Evolutionary conservation across 352 stramenopile genomes (phyloP), one percentile per base, ranked within the genome.

Genomic region (Phytophthora pinifolia): DNA sequence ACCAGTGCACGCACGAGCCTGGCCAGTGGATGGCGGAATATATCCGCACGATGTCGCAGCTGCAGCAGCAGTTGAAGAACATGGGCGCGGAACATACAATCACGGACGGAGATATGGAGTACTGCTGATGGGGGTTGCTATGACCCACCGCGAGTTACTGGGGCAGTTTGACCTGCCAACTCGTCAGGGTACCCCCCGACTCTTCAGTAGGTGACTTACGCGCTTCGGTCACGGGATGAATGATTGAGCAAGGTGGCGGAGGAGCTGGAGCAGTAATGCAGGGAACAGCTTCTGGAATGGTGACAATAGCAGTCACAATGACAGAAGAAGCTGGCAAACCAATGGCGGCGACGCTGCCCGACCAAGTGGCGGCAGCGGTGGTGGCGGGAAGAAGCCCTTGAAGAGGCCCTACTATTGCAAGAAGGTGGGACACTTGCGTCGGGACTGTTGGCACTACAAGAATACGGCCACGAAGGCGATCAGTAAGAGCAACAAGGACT

Each of bases 151-250:
- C 5, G 38, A 57, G 22, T 30, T 57, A 3, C 8, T 57, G 8
- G 18, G 37, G 22, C 39, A 57, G 20, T 49, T 57, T 36, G 38
- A 57, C 10, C 22, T 49, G 9, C 49, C 49, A 14, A 45, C 46
- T 12, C 46, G 46, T n/a, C 46, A 54, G 29, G n/a, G 42, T 30
- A 6, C 32, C 42, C 6, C 44, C 41, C 14, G 31, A n/a, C n/a
- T 2, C 35, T 54, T 1, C 22, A 45, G 9, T 34, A 42, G 18
- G 44, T 41, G 17, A 51, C 31, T 0, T 42, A 51, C 32, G 44
- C 44, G 1, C 44, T 42, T 42, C 44, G 30, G 15, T 51, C 44
- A 2, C 30, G 39, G 9, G 38, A 45, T 50, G 29, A 51, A 27
- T 44, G 37, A 14, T 44, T 13, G 37, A 44, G 18, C 17, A 44